Evolutionary conservation across 352 stramenopile genomes (phyloP), one percentile per base, ranked within the genome.

Genomic region (Thalassiosira exigua): DNA sequence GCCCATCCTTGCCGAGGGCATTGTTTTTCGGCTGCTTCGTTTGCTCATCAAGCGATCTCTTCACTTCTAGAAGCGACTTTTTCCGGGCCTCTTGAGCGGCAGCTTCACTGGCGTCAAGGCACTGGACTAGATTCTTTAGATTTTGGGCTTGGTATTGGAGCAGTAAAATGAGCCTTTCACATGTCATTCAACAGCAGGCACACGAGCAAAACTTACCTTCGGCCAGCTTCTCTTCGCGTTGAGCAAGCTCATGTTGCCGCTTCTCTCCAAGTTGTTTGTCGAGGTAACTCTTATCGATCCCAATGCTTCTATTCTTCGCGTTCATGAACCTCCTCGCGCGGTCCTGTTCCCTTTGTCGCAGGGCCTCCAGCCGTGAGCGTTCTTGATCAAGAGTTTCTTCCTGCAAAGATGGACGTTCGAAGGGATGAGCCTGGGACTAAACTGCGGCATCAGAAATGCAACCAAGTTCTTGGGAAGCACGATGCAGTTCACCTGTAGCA

Each of bases 321-420:
- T 89, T 74, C 56, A 85, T 71, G 56, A 89, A 81, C 36, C 78
- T 57, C 22, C 71, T 61, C 11, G 72, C 62, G 30, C 82, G 79
- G 22, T 75, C 75, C 57, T 71, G 36, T 24, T 81, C 70, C 41
- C 75, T 59, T 58, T 69, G 52, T 66, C 66, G 30, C 29, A 87
- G 48, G 7, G 71, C 77, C 39, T 75, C 54, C 5, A 86, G 59
- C 32, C 71, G 66, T 19, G 54, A 44, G 11, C 60, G 24, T 58
- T 85, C 77, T 73, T 82, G 50, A 29, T 70, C 59, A 4, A 79
- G 53, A 9, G 56, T 36, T n/a, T 41, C 48, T 11, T 74, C 61
- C 67, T 82, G 65, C 33, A 33, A 41, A 56, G 21, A 44, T 44
- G 36, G 36, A 44, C 14, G 36, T n/a, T n/a, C n/a, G n/a, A n/a